Evolutionary conservation across 2,329 filamentous ascomycete genomes (phyloP).

Genomic region (Aspergillus sergii): DNA sequence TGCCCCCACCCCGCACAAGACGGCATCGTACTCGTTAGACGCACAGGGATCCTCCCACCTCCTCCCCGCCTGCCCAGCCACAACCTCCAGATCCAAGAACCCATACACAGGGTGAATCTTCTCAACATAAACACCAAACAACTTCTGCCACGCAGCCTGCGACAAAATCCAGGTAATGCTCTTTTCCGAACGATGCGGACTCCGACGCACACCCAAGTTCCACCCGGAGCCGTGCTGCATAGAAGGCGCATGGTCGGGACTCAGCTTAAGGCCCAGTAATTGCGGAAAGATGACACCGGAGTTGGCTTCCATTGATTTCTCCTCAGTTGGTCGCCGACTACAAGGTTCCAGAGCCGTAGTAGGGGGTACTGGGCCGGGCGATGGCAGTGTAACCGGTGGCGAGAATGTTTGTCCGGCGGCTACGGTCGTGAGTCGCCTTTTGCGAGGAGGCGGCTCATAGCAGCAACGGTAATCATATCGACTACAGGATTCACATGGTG

Average conservation of each 20-base stretch:
- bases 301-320: conserved; percentile 7
- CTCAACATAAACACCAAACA: conserved; percentile 6
- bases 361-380: neutral
- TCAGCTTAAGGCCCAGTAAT: neutral
- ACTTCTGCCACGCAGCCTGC: neutral
- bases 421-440: neutral
- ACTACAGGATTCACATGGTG: conserved; percentile 3
- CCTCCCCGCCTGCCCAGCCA: neutral
- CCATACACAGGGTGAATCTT: conserved; percentile 18
- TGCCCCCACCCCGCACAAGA: conserved; percentile 19
- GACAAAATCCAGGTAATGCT: conserved; percentile 10
- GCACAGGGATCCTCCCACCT: conserved; percentile 6
- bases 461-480: neutral
- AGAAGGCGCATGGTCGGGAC: neutral
- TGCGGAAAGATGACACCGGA: neutral
- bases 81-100: conserved; percentile 11
- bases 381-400: neutral
- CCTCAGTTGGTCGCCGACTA: neutral
- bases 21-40: conserved; percentile 3
- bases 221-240: conserved; percentile 5
- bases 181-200: neutral
- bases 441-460: neutral
- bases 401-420: neutral
- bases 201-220: conserved; percentile 6
- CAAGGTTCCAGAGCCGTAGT: neutral